A percentile compares a stretch with the other conserved stretches of the same genome.
phyloP scores from a whole-genome alignment of 768 basidiomycete genomes.

The Clavulina sp. region DNA sequence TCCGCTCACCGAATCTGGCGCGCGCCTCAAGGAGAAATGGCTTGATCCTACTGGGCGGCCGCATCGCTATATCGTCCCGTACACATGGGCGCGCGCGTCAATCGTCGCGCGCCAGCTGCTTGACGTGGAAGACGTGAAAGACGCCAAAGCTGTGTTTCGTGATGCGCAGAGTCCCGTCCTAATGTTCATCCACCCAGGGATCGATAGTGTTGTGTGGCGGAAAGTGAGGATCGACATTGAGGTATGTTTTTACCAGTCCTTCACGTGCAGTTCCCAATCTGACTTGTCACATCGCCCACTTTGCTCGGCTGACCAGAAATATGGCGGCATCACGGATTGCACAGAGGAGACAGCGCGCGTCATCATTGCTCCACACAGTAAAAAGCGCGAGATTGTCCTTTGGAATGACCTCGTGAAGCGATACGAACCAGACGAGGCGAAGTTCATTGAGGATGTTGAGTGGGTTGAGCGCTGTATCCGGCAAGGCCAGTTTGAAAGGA shows the following conservation, averaged over 20 bases:
- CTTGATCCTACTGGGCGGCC: neutral
- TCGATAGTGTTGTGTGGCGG: neutral
- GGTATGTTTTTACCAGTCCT: neutral
- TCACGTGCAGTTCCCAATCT: neutral
- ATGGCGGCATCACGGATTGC: neutral
- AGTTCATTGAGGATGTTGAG: neutral
- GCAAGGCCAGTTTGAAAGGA: neutral
- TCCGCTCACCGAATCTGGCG: neutral
- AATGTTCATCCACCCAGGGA: neutral
- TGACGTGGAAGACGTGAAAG: neutral
- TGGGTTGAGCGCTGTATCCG: neutral
- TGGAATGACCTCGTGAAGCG: neutral
- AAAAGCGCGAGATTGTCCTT: neutral
- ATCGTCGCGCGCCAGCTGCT: neutral
- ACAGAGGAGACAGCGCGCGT: neutral
- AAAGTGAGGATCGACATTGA: neutral
- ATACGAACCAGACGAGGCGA: neutral
- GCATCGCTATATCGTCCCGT: neutral
- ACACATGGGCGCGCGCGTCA: neutral
- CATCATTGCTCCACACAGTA: neutral
- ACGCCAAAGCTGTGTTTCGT: neutral
- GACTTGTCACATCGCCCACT: neutral
- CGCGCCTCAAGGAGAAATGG: neutral
- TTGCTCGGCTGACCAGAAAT: neutral
- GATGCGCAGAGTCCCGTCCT: neutral